Evolutionary conservation across 1,284 basidiomycete species (phyloP).

Genomic region (Ceratobasidium sp.): DNA sequence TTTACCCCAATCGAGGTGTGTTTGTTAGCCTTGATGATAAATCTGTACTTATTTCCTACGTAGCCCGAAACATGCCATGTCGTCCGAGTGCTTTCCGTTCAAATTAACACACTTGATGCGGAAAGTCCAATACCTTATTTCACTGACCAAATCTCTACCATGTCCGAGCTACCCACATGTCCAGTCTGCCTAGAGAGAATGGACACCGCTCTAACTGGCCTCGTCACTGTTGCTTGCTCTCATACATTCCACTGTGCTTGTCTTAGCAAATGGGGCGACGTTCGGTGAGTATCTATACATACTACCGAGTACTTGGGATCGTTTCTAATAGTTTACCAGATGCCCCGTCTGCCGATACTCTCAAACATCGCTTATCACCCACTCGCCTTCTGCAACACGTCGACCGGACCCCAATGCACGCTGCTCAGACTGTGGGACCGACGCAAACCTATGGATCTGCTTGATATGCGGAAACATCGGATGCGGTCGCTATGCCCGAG

Average conservation of each 20-base stretch:
- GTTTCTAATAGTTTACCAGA: constrained; percentile 51
- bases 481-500: constrained; percentile 89
- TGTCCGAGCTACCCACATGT: constrained; percentile 91
- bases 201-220: constrained; percentile 90
- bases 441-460: constrained; percentile 92
- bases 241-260: constrained; percentile 96
- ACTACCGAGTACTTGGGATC: background rate
- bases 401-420: constrained; percentile 52
- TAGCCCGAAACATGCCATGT: constrained; percentile 86
- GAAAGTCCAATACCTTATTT: constrained; percentile 63
- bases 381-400: constrained; percentile 66
- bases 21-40: constrained; percentile 46
- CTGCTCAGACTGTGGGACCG: constrained; percentile 79
- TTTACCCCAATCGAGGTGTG: constrained; percentile 88
- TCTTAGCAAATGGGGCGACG: constrained; percentile 94
- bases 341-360: constrained; percentile 98
- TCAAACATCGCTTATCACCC: constrained; percentile 73
- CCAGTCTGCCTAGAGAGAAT: constrained; percentile 97
- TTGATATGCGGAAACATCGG: constrained; percentile 94
- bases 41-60: constrained; percentile 15
- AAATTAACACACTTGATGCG: constrained; percentile 74
- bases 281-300: constrained; percentile 61
- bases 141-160: constrained; percentile 59
- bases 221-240: constrained; percentile 92
- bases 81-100: constrained; percentile 74